These are phyloP conservation scores for Fusarium caatingaense DNA, from an alignment of 2,329 filamentous ascomycete species.

Conservation along the genomic window DNA sequence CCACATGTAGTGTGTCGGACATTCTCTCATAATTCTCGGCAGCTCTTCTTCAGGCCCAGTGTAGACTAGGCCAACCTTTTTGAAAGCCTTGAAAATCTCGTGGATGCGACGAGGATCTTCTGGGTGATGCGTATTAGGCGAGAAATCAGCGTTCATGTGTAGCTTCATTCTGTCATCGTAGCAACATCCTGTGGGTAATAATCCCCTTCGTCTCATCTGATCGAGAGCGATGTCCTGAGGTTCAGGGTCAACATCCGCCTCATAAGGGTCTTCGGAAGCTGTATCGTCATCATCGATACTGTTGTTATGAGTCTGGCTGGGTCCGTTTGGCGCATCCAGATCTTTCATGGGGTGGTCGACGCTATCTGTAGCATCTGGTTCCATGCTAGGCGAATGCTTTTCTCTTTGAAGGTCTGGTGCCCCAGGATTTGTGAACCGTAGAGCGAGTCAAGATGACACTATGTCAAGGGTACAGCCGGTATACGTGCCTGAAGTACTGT, in stretches of 20 bases:
- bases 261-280: slow-evolving; percentile 50
- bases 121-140: slow-evolving; percentile 82
- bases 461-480: background rate
- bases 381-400: slow-evolving; percentile 16
- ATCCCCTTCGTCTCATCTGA: slow-evolving; percentile 57
- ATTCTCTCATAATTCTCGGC: slow-evolving; percentile 61
- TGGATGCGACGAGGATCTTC: slow-evolving; percentile 94
- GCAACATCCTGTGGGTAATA: slow-evolving; percentile 79
- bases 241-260: slow-evolving; percentile 52
- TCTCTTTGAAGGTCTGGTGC: slow-evolving; percentile 34
- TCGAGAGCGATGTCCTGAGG: slow-evolving; percentile 54
- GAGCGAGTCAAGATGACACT: slow-evolving; percentile 3
- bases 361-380: slow-evolving; percentile 53
- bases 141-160: slow-evolving; percentile 86
- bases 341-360: slow-evolving; percentile 60
- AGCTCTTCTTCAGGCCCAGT: slow-evolving; percentile 67
- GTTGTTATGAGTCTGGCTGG: slow-evolving; percentile 30
- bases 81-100: slow-evolving; percentile 91
- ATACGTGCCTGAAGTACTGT: slow-evolving; percentile 10
- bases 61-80: slow-evolving; percentile 81
- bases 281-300: slow-evolving; percentile 50
- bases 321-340: slow-evolving; percentile 48
- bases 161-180: slow-evolving; percentile 97
- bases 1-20: slow-evolving; percentile 73
- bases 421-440: slow-evolving; percentile 31